Base-by-base conservation (phyloP, 2,329 filamentous ascomycete genomes). In the Conoideocrella luteorostrata region DNA sequence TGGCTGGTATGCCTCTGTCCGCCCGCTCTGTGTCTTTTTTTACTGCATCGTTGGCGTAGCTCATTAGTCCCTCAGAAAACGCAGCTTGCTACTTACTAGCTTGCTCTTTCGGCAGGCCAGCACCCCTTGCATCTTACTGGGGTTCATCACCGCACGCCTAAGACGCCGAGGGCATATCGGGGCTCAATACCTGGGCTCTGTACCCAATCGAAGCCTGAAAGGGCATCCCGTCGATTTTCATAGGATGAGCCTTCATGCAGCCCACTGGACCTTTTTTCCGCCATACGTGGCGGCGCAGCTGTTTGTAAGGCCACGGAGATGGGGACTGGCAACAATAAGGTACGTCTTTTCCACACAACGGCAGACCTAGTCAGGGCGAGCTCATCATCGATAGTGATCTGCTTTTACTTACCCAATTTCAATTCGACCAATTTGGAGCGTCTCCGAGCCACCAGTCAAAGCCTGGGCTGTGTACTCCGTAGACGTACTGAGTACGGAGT, bases 231-330 rank as follows among this genome's bases (percentile, higher is more conserved):
- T 44, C 46, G 43, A 41, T 52, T 59, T 52, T 51, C 53, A 65
- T 60, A 63, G 60, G 61, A 56, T 48, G 41, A 52, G 45, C 51
- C 45, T 46, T 46, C 50, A 60, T 62, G 57, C 61, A 62, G 52
- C 51, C 50, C 38, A 45, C 50, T 51, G 53, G 52, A 50, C 49
- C 48, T 43, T 52, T 43, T 52, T 54, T 49, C 54, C 63, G 64
- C 59, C 62, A 55, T 36, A 62, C 62, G 68, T 64, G 58, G 68
- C 65, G 66, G 67, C 67, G 68, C 68, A 69, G 64, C 60, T 39
- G 36, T 36, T 33, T 28, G 51, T 48, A 18, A 26, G 33, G 30
- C 20, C 9, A 34, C 26, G 51, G 50, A 49, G 44, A 54, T 40
- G 26, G 17, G n/a, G 39, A 32, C 23, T 22, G 32, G 38, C 38